A percentile compares a stretch with the other conserved stretches of the same genome.
Evolutionary conservation across 352 stramenopile species (phyloP).

Genomic region (Pythium utonaiense): DNA sequence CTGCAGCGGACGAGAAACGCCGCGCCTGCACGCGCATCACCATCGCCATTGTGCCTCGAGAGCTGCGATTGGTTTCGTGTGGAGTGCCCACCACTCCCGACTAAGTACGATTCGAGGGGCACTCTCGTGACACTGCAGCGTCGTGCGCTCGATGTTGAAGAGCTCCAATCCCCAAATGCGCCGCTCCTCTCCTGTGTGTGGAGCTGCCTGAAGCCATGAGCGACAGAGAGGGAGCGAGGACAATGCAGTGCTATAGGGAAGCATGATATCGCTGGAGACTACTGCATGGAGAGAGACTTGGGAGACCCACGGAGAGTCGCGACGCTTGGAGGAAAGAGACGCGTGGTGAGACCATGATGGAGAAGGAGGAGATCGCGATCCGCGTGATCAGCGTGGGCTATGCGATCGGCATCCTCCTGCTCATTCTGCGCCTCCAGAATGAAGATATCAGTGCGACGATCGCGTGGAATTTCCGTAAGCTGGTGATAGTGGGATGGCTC

Average conservation of each 20-base stretch:
- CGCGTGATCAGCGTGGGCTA: constrained; percentile 53
- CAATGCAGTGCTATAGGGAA: too few relatives aligned
- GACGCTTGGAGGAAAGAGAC: constrained; percentile 1
- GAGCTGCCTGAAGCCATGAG: background rate
- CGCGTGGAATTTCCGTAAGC: background rate
- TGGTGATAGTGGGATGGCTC: background rate
- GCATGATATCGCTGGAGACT: too few relatives aligned
- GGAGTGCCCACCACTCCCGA: constrained; percentile 9
- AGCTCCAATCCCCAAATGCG: background rate
- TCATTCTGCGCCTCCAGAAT: constrained; percentile 51
- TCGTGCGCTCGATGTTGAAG: background rate
- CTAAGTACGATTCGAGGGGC: constrained; percentile 13
- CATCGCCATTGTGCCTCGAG: constrained; percentile 12
- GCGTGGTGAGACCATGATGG: constrained; percentile 6
- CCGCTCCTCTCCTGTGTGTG: background rate
- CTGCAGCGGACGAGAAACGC: constrained; percentile 12
- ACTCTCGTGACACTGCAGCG: background rate
- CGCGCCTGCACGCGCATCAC: constrained; percentile 16
- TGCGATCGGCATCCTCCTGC: constrained; percentile 44
- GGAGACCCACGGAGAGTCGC: background rate
- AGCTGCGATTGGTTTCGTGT: background rate
- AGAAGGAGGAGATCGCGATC: constrained; percentile 71
- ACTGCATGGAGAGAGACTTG: background rate
- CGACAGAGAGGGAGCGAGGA: too few relatives aligned
- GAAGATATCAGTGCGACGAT: constrained; percentile 45